A percentile compares a stretch with the other conserved stretches of the same genome.
These are phyloP conservation scores for Cucumis hystrix DNA, from an alignment of 306 rosid species.

Conservation along the genomic window DNA sequence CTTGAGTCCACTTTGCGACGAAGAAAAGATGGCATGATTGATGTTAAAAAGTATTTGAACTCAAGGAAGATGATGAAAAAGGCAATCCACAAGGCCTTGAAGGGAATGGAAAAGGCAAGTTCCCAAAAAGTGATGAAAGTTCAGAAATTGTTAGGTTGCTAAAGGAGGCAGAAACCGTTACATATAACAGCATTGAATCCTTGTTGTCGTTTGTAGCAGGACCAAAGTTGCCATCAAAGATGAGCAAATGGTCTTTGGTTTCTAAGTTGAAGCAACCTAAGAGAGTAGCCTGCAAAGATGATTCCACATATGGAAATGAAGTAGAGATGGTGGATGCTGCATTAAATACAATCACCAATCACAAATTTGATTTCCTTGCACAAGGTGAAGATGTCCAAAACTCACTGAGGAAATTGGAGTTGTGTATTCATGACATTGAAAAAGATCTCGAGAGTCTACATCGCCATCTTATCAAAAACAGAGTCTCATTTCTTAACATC, in stretches of 20 bases:
- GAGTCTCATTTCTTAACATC: slow-evolving; percentile 25
- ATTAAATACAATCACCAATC: neutral
- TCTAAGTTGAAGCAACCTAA: slow-evolving; percentile 13
- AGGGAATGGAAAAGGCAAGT: slow-evolving; percentile 1
- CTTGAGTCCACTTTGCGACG: slow-evolving; percentile 4
- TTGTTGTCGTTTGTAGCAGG: slow-evolving; percentile 10
- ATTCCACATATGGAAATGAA: neutral
- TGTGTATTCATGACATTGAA: slow-evolving; percentile 7
- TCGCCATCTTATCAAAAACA: slow-evolving; percentile 13
- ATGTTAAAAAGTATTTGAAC: slow-evolving; percentile 2
- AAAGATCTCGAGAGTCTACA: slow-evolving; percentile 9
- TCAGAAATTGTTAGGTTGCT: neutral
- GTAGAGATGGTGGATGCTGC: slow-evolving; percentile 11
- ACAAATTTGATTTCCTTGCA: neutral
- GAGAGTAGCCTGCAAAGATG: neutral
- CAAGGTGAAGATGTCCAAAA: neutral
- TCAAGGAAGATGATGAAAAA: slow-evolving; percentile 14
- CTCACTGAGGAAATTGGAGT: slow-evolving; percentile 1
- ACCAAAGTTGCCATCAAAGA: neutral
- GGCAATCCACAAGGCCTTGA: slow-evolving; percentile 13
- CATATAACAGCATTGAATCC: neutral
- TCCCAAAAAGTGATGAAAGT: neutral
- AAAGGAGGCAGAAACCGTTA: slow-evolving; percentile 4
- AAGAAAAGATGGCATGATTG: slow-evolving; percentile 1
- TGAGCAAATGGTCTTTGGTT: slow-evolving; percentile 14